Evolutionary conservation across 495 filamentous ascomycete genomes (phyloP).

Genomic region (Aspergillus indologenus): DNA sequence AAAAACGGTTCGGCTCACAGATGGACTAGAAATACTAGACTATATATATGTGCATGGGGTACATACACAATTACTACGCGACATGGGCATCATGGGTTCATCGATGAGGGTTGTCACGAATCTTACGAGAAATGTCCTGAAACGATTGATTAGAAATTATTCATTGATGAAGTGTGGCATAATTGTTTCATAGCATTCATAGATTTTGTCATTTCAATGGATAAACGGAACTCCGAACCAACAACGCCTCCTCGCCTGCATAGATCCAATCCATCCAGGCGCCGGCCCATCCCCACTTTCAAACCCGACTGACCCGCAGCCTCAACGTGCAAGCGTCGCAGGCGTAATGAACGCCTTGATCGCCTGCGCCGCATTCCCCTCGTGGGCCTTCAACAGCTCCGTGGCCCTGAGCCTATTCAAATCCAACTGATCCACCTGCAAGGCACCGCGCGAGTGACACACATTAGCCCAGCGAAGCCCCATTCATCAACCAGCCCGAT

Average conservation of each 20-base stretch:
- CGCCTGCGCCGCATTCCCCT: conserved; percentile 71
- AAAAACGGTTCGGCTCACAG: neutral
- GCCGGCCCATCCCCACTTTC: neutral
- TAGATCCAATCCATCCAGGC: no score
- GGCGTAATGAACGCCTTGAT: conserved; percentile 61
- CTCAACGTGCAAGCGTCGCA: neutral
- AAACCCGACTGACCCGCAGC: neutral
- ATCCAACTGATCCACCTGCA: conserved; percentile 74
- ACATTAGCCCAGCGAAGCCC: neutral
- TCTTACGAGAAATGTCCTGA: neutral
- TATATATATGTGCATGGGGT: neutral
- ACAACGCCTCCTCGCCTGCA: neutral
- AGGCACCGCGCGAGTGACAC: neutral
- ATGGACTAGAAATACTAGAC: neutral
- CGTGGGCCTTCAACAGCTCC: conserved; percentile 74
- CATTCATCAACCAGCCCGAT: neutral
- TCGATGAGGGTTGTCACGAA: neutral
- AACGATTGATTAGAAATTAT: neutral
- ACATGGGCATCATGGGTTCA: neutral
- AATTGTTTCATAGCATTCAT: conserved; percentile 1
- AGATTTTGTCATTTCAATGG: neutral
- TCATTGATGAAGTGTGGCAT: neutral
- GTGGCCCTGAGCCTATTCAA: conserved; percentile 77
- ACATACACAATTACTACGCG: neutral
- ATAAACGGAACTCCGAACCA: neutral